Evolutionary conservation across 2,329 filamentous ascomycete genomes (phyloP).

Genomic region (Podosphaera fusca): DNA sequence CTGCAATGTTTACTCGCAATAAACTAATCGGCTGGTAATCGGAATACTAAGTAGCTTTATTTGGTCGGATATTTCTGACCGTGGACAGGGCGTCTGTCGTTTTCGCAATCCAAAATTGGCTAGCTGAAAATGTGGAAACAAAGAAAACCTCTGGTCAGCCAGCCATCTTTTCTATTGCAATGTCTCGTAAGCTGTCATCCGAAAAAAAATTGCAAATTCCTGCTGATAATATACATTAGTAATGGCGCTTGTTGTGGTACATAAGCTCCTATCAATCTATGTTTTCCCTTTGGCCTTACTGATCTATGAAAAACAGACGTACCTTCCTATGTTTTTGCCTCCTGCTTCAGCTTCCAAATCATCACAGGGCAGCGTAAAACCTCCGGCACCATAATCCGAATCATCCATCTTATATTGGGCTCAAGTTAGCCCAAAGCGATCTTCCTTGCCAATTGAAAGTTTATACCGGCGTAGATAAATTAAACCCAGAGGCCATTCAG

Average conservation of each 20-base stretch:
- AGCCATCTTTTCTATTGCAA: slow-evolving; percentile 50
- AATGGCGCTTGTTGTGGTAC: slow-evolving; percentile 20
- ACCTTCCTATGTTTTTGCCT: slow-evolving; percentile 42
- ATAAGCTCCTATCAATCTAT: slow-evolving; percentile 7
- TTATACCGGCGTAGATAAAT: too few relatives aligned
- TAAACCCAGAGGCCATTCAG: too few relatives aligned
- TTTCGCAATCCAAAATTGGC: slow-evolving; percentile 53
- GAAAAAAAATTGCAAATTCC: not conserved
- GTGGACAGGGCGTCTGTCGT: slow-evolving; percentile 42
- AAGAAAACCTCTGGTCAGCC: slow-evolving; percentile 45
- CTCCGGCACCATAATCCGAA: not conserved
- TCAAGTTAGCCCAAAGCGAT: too few relatives aligned
- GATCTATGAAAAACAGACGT: slow-evolving; percentile 21
- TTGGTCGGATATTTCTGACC: not conserved
- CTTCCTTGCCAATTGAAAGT: too few relatives aligned
- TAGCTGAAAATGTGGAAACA: slow-evolving; percentile 47
- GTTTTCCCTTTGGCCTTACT: not conserved
- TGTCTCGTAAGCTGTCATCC: slow-evolving; percentile 35
- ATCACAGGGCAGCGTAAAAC: not conserved
- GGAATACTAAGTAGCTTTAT: slow-evolving; percentile 1
- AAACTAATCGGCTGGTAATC: slow-evolving; percentile 46
- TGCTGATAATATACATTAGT: slow-evolving; percentile 10
- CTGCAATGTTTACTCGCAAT: slow-evolving; percentile 82
- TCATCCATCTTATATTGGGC: not conserved
- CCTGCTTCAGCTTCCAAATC: slow-evolving; percentile 19